Evolutionary conservation across 176 grass and related monocot species (phyloP), one percentile per base, ranked within the genome.

Genomic region (Poa pratensis): DNA sequence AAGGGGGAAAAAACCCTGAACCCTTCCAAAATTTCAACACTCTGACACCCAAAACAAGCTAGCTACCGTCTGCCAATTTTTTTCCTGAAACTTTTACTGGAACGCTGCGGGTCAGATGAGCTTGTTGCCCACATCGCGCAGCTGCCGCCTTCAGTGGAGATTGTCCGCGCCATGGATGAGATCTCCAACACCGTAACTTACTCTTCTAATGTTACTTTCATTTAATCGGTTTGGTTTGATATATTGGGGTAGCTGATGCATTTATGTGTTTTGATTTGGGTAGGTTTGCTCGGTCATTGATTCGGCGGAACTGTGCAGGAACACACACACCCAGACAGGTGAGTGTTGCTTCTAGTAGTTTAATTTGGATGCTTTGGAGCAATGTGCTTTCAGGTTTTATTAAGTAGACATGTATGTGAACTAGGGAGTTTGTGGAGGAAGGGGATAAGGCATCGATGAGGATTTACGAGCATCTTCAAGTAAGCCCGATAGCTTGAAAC

Each of bases 271-370:
- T 51, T 60, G 82, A 17, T 82, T 82, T 87, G 64, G 23, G 57
- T 87, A 93, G 95, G 93, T 98, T 80, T 98, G 93, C 1, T 70
- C 87, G 12, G 95, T 98, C 73, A 98, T 98, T 76, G 95, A 95
- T 88, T 98, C 95, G 0, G 95, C 95, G 30, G 95, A 98, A 50
- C 75, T 98, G 71, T 98, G 95, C 73, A 82, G 95, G 77, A 87
- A 98, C 19, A 98, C 95, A 98, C 95, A 0, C 93, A 98, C 60
- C 91, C 95, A 18, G 93, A 98, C 77, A 95, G 89, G 95, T 98
- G 35, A 74, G 55, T 55, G 7, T 14, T 80, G 3, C 2, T 58
- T 64, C n/a, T 32, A 54, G 30, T 32, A 54, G 30, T 86, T 7
- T 51, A 48, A 64, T 75, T 57, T 42, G 5, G 43, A 24, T 85